Conservation (phyloP, 2,329 filamentous ascomycete species). For the Colletotrichum sp. region DNA sequence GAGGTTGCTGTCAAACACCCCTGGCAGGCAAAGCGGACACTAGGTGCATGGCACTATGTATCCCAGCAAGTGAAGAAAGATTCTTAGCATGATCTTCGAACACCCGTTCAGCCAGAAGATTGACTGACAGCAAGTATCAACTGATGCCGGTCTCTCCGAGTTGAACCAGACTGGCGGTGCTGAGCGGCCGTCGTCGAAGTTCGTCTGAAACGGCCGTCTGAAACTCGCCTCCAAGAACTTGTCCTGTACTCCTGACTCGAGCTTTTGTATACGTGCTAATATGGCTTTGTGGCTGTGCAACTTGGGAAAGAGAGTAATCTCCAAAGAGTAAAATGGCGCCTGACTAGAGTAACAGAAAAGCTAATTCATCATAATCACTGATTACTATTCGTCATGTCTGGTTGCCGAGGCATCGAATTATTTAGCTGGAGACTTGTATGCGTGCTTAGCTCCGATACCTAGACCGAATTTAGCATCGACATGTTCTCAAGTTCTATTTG, state of each 20-base stretch:
- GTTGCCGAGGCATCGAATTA: neutral
- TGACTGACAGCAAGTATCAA: neutral
- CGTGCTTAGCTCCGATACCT: neutral
- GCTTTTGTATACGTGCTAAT: neutral
- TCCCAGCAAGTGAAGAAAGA: neutral
- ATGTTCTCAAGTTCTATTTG: neutral
- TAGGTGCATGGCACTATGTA: neutral
- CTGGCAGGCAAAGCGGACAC: neutral
- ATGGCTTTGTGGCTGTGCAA: neutral
- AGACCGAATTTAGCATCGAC: neutral
- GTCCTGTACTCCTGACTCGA: neutral
- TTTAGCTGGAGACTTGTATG: neutral
- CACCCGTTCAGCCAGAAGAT: neutral
- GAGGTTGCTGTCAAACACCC: neutral
- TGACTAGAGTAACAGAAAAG: neutral
- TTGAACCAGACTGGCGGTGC: neutral
- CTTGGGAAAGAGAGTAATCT: neutral
- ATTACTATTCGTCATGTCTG: neutral
- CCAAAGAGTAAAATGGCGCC: neutral
- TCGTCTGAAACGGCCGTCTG: constrained; percentile 5
- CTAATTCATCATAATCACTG: neutral
- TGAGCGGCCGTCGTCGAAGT: neutral
- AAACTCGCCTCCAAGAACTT: neutral
- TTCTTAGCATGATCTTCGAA: neutral
- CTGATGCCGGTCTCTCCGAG: neutral